phyloP scores from a whole-genome alignment of 495 filamentous ascomycete genomes.

The Aspergillus nanangensis region DNA sequence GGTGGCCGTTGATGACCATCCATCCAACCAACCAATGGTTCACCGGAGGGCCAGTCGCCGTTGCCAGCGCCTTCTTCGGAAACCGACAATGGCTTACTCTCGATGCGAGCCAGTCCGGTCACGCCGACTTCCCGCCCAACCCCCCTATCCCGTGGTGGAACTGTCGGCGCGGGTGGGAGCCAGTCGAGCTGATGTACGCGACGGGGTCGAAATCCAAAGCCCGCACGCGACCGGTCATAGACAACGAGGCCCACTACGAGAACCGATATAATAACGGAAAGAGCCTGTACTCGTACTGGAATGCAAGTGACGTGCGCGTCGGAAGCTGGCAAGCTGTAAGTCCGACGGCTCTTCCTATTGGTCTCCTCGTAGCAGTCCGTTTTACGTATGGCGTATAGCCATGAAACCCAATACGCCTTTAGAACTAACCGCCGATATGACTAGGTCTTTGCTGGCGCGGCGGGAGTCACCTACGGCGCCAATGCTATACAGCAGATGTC shows the following conservation, averaged over 20 bases:
- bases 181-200: slow-evolving; percentile 8
- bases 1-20: slow-evolving; percentile 6
- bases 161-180: slow-evolving; percentile 5
- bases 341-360: neutral
- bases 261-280: slow-evolving; percentile 5
- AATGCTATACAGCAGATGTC: slow-evolving; percentile 1
- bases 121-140: slow-evolving; percentile 5
- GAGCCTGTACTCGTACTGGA: neutral
- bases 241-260: slow-evolving; percentile 11
- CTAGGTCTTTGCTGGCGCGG: slow-evolving; percentile 10
- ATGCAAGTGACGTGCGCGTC: slow-evolving; percentile 6
- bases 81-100: slow-evolving; percentile 5
- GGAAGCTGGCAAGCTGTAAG: slow-evolving; percentile 5
- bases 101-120: slow-evolving; percentile 3
- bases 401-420: neutral
- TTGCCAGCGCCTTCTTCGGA: slow-evolving; percentile 3
- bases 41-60: neutral
- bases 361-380: too few relatives aligned
- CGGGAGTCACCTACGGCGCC: slow-evolving; percentile 2
- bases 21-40: slow-evolving; percentile 9
- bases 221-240: neutral
- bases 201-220: neutral
- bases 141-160: slow-evolving; percentile 9
- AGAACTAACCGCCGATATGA: neutral
- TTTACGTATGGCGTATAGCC: too few relatives aligned